Evolutionary conservation across 805 yeast genomes (phyloP).

Genomic region (Cyberlindnera lachancei): DNA sequence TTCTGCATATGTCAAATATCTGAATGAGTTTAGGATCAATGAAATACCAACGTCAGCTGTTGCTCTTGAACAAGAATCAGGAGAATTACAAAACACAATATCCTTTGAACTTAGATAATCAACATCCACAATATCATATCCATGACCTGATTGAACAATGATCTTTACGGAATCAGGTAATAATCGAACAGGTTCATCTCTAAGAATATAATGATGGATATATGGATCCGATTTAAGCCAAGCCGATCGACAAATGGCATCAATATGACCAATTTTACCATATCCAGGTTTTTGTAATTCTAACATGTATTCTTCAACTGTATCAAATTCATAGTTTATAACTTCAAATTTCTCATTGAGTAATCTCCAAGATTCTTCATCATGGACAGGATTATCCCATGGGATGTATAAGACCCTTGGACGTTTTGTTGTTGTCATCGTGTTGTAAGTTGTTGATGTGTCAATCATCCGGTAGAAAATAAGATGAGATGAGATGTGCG

Average conservation of each 20-base stretch:
- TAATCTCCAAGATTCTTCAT: conserved; percentile 29
- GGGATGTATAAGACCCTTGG: conserved; percentile 33
- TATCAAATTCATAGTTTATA: conserved; percentile 25
- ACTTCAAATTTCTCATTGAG: conserved; percentile 30
- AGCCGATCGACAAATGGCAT: conserved; percentile 30
- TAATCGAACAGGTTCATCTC: conserved; percentile 26
- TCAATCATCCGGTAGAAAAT: too few species aligned
- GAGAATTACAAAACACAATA: conserved; percentile 32
- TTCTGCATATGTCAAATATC: conserved; percentile 32
- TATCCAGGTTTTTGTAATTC: conserved; percentile 28
- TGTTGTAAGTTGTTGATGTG: too few species aligned
- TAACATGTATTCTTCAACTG: conserved; percentile 29
- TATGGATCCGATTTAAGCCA: conserved; percentile 35
- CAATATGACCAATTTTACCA: conserved; percentile 29
- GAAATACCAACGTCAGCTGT: conserved; percentile 33
- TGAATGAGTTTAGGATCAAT: conserved; percentile 26
- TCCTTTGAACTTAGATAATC: conserved; percentile 27
- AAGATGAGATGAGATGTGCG: too few species aligned
- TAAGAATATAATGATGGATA: conserved; percentile 28
- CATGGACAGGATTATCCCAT: conserved; percentile 31
- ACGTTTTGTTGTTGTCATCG: conserved; percentile 12
- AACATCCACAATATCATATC: conserved; percentile 32
- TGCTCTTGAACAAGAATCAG: conserved; percentile 31
- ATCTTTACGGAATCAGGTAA: conserved; percentile 29
- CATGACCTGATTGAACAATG: conserved; percentile 33